Evolutionary conservation across 768 basidiomycete genomes (phyloP).

Genomic region (Suillus placidus): DNA sequence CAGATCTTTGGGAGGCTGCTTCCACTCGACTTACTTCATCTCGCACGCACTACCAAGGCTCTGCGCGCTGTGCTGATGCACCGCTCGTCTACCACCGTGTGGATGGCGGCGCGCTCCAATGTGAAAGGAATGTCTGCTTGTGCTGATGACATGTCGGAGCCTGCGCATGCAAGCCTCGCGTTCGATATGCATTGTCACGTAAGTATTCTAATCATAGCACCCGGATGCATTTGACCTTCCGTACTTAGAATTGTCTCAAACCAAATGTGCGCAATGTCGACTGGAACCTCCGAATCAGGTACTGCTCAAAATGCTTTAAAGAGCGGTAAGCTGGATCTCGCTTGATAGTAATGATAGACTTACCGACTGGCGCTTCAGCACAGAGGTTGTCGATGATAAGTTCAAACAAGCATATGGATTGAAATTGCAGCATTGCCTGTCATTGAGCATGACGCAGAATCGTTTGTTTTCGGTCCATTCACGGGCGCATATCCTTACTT

Average conservation of each 20-base stretch:
- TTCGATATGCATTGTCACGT: conserved; percentile 36
- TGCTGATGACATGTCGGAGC: conserved; percentile 30
- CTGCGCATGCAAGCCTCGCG: conserved; percentile 32
- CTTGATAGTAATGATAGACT: background rate
- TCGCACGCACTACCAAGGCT: conserved; percentile 34
- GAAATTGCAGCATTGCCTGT: background rate
- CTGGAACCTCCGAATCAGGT: conserved; percentile 10
- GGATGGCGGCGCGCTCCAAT: conserved; percentile 30
- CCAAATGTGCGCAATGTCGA: conserved; percentile 10
- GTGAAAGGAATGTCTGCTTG: conserved; percentile 27
- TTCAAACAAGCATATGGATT: background rate
- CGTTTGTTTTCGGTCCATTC: background rate
- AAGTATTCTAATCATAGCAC: conserved; percentile 10
- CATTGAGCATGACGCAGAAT: background rate
- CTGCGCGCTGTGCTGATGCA: conserved; percentile 32
- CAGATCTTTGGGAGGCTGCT: conserved; percentile 31
- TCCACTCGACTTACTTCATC: conserved; percentile 35
- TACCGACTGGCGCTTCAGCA: background rate
- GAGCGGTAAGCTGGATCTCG: conserved; percentile 5
- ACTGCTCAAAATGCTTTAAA: conserved; percentile 11
- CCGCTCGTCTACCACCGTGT: conserved; percentile 22
- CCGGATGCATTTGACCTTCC: background rate
- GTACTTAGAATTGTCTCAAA: conserved; percentile 6
- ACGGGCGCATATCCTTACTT: background rate
- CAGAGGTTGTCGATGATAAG: background rate